A percentile compares a stretch with the other conserved stretches of the same genome.
Conservation (phyloP, 352 stramenopile genomes). For the Phytophthora megakarya region DNA sequence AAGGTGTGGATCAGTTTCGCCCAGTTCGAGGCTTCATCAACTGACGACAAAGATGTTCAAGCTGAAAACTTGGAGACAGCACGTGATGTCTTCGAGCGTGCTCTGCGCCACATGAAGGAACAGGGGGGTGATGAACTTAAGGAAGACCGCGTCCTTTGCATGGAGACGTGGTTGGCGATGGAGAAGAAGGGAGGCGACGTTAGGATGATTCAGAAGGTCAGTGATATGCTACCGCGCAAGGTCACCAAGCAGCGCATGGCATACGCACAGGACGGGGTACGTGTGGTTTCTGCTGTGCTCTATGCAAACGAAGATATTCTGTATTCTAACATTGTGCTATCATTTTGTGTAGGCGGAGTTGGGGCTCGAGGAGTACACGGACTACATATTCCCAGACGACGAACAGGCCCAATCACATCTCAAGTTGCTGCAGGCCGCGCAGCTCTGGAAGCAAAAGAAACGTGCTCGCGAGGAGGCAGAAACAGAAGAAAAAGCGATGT, state of each 20-base stretch:
- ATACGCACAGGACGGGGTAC: slow-evolving; percentile 89
- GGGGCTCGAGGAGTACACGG: slow-evolving; percentile 98
- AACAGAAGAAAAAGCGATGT: slow-evolving; percentile 5
- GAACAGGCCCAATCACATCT: slow-evolving; percentile 94
- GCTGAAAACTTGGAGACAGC: slow-evolving; percentile 65
- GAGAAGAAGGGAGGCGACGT: slow-evolving; percentile 82
- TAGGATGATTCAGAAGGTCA: slow-evolving; percentile 86
- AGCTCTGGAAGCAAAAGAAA: slow-evolving; percentile 96
- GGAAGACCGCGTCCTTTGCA: slow-evolving; percentile 95
- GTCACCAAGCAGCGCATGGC: slow-evolving; percentile 97
- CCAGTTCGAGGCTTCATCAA: slow-evolving; percentile 76
- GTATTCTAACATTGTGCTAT: slow-evolving; percentile 27
- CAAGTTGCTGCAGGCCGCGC: slow-evolving; percentile 97
- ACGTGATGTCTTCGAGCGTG: slow-evolving; percentile 92
- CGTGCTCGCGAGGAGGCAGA: slow-evolving; percentile 53
- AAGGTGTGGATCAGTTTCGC: slow-evolving; percentile 96
- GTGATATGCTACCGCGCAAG: slow-evolving; percentile 93
- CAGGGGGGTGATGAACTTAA: slow-evolving; percentile 79
- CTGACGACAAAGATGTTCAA: slow-evolving; percentile 26
- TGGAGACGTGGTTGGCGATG: slow-evolving; percentile 96
- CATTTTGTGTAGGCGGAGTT: slow-evolving; percentile 63
- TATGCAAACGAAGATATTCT: neutral
- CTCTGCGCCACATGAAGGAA: slow-evolving; percentile 92
- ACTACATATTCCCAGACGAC: slow-evolving; percentile 99
- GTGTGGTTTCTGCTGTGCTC: slow-evolving; percentile 24